A percentile compares a stretch with the other conserved stretches of the same genome.
phyloP scores from a whole-genome alignment of 495 filamentous ascomycete genomes.

The Cryomyces antarcticus region DNA sequence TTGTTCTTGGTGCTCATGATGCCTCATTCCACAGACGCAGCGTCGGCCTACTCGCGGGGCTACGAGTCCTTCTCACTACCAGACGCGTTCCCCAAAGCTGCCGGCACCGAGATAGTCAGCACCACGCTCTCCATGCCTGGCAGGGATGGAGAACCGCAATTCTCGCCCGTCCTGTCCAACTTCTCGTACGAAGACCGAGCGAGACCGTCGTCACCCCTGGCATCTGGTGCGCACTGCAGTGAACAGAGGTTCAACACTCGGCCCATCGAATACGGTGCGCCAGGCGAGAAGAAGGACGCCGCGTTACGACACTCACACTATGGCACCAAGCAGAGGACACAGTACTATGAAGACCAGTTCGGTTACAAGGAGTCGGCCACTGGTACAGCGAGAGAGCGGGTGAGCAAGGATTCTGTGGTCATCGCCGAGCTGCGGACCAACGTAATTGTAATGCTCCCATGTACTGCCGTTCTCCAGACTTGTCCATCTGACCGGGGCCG shows the following conservation, averaged over 20 bases:
- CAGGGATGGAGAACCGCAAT: not conserved
- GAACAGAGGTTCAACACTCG: not conserved
- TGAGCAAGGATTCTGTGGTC: slow-evolving; percentile 46
- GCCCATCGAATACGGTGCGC: not conserved
- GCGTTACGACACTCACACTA: not conserved
- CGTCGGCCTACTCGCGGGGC: too few relatives aligned
- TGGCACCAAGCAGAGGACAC: slow-evolving; percentile 7
- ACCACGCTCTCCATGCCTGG: too few relatives aligned
- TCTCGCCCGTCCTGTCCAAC: not conserved
- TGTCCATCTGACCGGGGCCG: not conserved
- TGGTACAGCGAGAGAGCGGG: slow-evolving; percentile 31
- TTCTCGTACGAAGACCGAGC: not conserved
- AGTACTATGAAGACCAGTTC: slow-evolving; percentile 43
- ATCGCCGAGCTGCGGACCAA: slow-evolving; percentile 74
- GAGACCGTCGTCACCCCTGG: not conserved
- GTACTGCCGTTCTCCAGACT: not conserved
- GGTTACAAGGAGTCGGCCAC: slow-evolving; percentile 24
- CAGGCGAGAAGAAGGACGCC: slow-evolving; percentile 1
- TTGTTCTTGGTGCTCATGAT: too few relatives aligned
- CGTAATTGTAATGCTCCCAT: slow-evolving; percentile 34
- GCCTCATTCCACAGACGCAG: too few relatives aligned
- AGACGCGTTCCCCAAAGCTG: too few relatives aligned
- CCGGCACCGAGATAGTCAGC: too few relatives aligned
- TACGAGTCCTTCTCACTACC: too few relatives aligned
- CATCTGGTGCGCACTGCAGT: not conserved